A percentile compares a stretch with the other conserved stretches of the same genome.
phyloP scores from a whole-genome alignment of 1,284 basidiomycete species.

The Boletus albobrunnescens region DNA sequence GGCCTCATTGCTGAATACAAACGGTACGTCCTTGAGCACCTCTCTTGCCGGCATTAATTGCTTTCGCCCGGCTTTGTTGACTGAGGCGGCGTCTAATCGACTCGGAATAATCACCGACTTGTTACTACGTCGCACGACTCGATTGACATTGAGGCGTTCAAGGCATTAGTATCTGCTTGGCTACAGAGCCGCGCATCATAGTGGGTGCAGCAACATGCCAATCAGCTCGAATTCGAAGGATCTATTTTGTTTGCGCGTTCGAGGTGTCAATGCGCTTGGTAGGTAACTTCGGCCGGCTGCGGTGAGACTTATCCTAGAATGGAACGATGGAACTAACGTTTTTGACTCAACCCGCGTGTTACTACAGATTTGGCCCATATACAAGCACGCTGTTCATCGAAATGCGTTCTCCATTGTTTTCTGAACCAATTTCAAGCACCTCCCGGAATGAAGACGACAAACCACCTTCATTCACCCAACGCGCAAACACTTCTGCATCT shows the following conservation, averaged over 20 bases:
- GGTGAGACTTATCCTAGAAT: too few relatives aligned
- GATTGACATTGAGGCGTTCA: too few relatives aligned
- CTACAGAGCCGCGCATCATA: too few relatives aligned
- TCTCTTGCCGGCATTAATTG: too few relatives aligned
- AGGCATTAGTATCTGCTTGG: too few relatives aligned
- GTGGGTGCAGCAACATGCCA: background rate
- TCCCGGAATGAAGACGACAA: slow-evolving; percentile 40
- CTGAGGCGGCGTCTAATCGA: slow-evolving; percentile 50
- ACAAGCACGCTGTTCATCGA: slow-evolving; percentile 31
- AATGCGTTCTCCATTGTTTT: slow-evolving; percentile 29
- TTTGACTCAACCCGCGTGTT: background rate
- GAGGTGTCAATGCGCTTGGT: background rate
- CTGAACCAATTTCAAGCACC: slow-evolving; percentile 35
- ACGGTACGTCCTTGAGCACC: background rate
- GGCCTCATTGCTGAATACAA: too few relatives aligned
- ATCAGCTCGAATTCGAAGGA: background rate
- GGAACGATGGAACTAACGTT: background rate
- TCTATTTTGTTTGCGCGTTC: background rate
- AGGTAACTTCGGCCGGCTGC: too few relatives aligned
- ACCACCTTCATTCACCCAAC: slow-evolving; percentile 58
- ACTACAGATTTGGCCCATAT: slow-evolving; percentile 13
- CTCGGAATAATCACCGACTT: slow-evolving; percentile 60
- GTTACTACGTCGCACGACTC: slow-evolving; percentile 65
- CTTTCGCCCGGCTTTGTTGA: slow-evolving; percentile 51
- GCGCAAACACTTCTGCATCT: slow-evolving; percentile 51